These are phyloP conservation scores for Austroboletus novae-zelandiae DNA, from an alignment of 1,284 basidiomycete species.

Conservation along the genomic window DNA sequence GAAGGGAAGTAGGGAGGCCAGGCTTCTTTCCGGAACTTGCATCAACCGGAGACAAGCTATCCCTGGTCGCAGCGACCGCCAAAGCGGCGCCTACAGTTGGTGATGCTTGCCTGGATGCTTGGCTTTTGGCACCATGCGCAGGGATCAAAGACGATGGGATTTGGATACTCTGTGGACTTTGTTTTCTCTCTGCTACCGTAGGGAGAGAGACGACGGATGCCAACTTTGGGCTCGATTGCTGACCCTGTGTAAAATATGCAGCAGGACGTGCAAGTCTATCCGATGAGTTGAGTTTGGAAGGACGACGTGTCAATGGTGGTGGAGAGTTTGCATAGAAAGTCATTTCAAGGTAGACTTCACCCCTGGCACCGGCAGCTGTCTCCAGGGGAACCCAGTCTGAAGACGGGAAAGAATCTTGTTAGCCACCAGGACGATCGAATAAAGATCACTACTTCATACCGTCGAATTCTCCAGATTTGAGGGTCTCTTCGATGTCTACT, in stretches of 20 bases:
- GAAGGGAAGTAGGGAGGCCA: constrained; percentile 40
- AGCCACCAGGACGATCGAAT: constrained; percentile 6
- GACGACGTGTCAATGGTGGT: constrained; percentile 44
- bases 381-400: constrained; percentile 69
- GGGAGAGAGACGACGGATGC: constrained; percentile 7
- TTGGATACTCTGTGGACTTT: constrained; percentile 6
- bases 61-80: constrained; percentile 15
- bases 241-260: constrained; percentile 15
- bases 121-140: constrained; percentile 14
- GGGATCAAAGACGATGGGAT: constrained; percentile 24
- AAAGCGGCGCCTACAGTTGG: constrained; percentile 1
- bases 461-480: constrained; percentile 74
- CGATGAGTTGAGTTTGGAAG: constrained; percentile 44
- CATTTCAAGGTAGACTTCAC: constrained; percentile 78
- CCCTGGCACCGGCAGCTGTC: constrained; percentile 53
- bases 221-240: constrained; percentile 5
- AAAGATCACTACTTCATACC: constrained; percentile 41
- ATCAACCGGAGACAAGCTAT: not conserved
- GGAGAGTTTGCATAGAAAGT: constrained; percentile 68
- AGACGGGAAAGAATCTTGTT: constrained; percentile 2
- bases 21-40: constrained; percentile 14
- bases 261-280: constrained; percentile 41
- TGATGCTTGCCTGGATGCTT: constrained; percentile 5
- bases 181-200: constrained; percentile 10
- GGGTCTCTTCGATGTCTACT: constrained; percentile 63